Evolutionary conservation across 2,329 filamentous ascomycete species (phyloP).

Genomic region (Stemphylium lycopersici): DNA sequence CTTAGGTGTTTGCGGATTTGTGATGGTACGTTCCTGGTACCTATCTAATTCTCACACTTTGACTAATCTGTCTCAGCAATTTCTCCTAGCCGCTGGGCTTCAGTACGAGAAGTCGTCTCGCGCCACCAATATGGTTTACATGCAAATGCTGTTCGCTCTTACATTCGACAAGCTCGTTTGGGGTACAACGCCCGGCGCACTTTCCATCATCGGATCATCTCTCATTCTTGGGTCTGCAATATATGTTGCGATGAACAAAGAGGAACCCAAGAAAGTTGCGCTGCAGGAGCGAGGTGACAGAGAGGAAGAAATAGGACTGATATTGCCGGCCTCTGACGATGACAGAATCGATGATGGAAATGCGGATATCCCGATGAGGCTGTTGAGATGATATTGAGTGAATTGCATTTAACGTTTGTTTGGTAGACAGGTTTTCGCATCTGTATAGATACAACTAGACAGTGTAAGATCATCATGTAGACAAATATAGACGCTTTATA

Average conservation of each 20-base stretch:
- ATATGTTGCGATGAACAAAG: conserved; percentile 65
- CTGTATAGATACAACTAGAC: not conserved
- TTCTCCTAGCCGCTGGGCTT: conserved; percentile 79
- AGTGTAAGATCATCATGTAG: not conserved
- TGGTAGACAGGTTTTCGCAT: not conserved
- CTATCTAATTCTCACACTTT: not conserved
- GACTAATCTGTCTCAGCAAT: conserved; percentile 60
- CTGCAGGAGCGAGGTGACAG: conserved; percentile 18
- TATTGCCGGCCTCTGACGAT: conserved; percentile 24
- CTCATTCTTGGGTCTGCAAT: conserved; percentile 70
- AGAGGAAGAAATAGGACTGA: conserved; percentile 46
- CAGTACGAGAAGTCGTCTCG: conserved; percentile 69
- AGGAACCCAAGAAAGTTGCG: conserved; percentile 32
- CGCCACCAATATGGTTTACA: conserved; percentile 72
- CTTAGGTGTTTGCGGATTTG: conserved; percentile 75
- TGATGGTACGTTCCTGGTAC: conserved; percentile 59
- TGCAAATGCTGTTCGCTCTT: conserved; percentile 72
- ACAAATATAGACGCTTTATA: not conserved
- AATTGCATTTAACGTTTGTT: not conserved
- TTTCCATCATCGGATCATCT: conserved; percentile 66
- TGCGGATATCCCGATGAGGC: conserved; percentile 25
- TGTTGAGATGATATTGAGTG: conserved; percentile 13
- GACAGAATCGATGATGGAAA: conserved; percentile 18
- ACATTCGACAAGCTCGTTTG: conserved; percentile 69
- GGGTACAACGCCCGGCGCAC: conserved; percentile 61